Base-by-base conservation (phyloP, 1,284 basidiomycete species). In the Ustilago nuda region DNA sequence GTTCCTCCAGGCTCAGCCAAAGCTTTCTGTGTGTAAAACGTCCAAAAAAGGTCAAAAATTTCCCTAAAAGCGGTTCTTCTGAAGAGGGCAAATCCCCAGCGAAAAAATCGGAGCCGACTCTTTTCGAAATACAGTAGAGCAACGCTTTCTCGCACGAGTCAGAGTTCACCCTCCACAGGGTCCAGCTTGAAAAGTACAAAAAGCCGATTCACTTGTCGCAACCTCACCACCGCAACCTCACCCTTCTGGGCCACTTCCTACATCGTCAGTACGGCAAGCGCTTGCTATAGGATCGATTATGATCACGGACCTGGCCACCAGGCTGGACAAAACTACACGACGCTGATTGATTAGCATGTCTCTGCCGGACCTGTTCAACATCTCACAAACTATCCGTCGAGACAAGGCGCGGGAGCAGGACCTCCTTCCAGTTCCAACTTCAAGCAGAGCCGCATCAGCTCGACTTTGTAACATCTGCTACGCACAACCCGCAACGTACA, bases 381-480 rank as follows among this genome's bases (percentile, higher is more conserved):
- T 83, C 66, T 71, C 66, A 6, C 57, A 68, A 2, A 77, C 76
- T 11, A 59, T 61, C 4, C 68, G 76, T 13, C 68, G 72, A 35
- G 79, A 79, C 62, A 66, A 77, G 32, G 74, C 73, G 17, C 61
- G 70, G 7, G 51, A 56, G 30, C 66, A 72, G 57, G 46, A 61
- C 53, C 55, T 71, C 3, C 66, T 78, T 3, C 73, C 72, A 39
- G 53, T 45, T 5, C 59, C 72, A 15, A 51, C 70, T 7, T 57
- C 69, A 4, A 55, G 54, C 33, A 53, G 51, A 12, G 46, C 66
- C 17, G 48, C 54, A 30, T 58, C 67, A 0, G 12, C 70, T 3
- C 65, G 79, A 5, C 68, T 79, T 2, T 83, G 80, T 56, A 79
- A 78, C 57, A 70, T 83, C 58, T 83, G 82, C 61, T 76, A 69